Conservation (phyloP, 2,329 filamentous ascomycete species). For the Aspergillus latus region DNA sequence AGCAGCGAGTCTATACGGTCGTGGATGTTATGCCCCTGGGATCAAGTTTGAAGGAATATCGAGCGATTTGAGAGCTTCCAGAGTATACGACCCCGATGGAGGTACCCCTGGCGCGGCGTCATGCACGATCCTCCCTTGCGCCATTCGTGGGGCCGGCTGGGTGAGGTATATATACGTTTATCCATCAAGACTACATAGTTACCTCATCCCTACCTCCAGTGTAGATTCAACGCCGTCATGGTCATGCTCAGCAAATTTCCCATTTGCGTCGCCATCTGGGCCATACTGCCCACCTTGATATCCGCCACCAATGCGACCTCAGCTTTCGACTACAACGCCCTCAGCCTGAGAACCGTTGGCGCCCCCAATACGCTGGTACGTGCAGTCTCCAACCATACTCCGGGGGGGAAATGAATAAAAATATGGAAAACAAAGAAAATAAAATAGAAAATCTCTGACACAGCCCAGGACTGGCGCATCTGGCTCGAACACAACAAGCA, state of each 20-base stretch:
- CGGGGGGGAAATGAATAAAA: too few species aligned
- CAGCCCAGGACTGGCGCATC: constrained; percentile 4
- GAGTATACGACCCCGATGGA: not conserved
- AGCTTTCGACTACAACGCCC: constrained; percentile 2
- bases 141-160: not conserved
- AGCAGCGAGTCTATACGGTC: too few species aligned
- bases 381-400: too few species aligned
- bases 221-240: too few species aligned
- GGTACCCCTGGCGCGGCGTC: not conserved
- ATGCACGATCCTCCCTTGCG: not conserved
- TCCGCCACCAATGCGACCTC: not conserved
- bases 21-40: too few species aligned
- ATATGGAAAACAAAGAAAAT: too few species aligned
- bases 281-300: not conserved
- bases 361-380: constrained; percentile 1
- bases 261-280: not conserved
- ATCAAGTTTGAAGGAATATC: too few species aligned
- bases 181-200: too few species aligned
- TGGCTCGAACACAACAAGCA: constrained; percentile 2
- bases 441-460: too few species aligned
- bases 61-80: too few species aligned
- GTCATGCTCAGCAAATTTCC: not conserved
- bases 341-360: constrained; percentile 3
- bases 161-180: not conserved
- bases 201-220: too few species aligned